Evolutionary conservation across 2,329 filamentous ascomycete species (phyloP).

Genomic region (Xylariaceae sp.): DNA sequence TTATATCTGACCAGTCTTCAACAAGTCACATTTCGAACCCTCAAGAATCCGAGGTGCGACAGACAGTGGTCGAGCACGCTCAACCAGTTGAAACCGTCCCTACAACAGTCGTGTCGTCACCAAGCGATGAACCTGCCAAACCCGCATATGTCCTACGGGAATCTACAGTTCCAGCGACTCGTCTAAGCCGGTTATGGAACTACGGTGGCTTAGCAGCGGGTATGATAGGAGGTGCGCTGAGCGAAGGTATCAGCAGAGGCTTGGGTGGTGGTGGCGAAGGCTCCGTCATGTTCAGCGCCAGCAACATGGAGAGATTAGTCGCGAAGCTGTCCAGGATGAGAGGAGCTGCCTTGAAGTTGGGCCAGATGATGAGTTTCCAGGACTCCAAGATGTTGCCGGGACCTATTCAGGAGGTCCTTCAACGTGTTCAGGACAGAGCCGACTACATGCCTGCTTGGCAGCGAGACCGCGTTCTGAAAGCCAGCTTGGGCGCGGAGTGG

Average conservation of each 20-base stretch:
- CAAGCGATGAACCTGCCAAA: conserved; percentile 18
- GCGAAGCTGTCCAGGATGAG: conserved; percentile 92
- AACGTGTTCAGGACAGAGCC: conserved; percentile 90
- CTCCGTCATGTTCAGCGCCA: conserved; percentile 80
- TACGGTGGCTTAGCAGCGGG: conserved; percentile 89
- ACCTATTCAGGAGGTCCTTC: conserved; percentile 81
- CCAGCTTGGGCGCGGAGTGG: conserved; percentile 81
- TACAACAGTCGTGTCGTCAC: conserved; percentile 14
- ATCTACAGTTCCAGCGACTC: conserved; percentile 83
- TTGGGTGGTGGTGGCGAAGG: conserved; percentile 63
- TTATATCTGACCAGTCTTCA: background rate
- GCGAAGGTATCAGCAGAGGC: conserved; percentile 74
- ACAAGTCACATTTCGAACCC: conserved; percentile 5
- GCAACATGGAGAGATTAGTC: conserved; percentile 90
- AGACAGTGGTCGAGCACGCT: conserved; percentile 23
- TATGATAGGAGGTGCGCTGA: conserved; percentile 89
- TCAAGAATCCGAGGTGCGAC: conserved; percentile 13
- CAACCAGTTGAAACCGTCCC: conserved; percentile 25
- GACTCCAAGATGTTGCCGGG: conserved; percentile 91
- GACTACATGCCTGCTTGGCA: conserved; percentile 98
- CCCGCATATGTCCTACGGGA: conserved; percentile 68
- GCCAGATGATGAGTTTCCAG: conserved; percentile 98
- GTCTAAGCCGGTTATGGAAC: conserved; percentile 86
- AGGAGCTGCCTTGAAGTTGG: conserved; percentile 92
- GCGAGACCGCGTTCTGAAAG: conserved; percentile 72